A percentile compares a stretch with the other conserved stretches of the same genome.
phyloP scores from a whole-genome alignment of 352 stramenopile species.

The Phytophthora kernoviae region DNA sequence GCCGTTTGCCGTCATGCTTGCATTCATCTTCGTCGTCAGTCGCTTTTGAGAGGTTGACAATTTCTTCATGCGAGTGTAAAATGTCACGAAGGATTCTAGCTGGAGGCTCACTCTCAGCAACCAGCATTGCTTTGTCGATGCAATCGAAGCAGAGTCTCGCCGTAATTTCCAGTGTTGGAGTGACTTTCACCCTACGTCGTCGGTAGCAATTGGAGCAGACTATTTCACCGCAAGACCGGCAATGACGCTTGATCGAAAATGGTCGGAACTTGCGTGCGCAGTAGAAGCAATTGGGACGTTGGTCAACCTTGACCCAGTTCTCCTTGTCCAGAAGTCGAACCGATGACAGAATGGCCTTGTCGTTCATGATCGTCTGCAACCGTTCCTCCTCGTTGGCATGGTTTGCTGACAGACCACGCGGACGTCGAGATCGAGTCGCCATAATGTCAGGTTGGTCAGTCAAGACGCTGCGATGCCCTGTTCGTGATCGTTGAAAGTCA shows the following conservation, averaged over 20 bases:
- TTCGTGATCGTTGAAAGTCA: not conserved
- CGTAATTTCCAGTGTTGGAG: conserved; percentile 34
- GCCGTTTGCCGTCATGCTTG: conserved; percentile 25
- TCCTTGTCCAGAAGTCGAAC: conserved; percentile 59
- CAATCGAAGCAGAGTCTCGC: conserved; percentile 81
- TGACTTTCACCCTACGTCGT: conserved; percentile 56
- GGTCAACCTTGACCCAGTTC: conserved; percentile 79
- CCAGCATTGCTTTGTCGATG: conserved; percentile 69
- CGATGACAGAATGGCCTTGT: conserved; percentile 55
- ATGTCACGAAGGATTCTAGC: conserved; percentile 7
- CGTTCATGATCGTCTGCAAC: conserved; percentile 57
- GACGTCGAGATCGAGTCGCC: conserved; percentile 33
- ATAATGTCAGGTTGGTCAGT: conserved; percentile 8
- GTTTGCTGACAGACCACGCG: conserved; percentile 53
- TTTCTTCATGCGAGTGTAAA: conserved; percentile 6
- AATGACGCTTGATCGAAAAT: conserved; percentile 82
- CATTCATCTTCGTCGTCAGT: conserved; percentile 6
- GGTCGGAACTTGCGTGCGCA: conserved; percentile 78
- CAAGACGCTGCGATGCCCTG: not conserved
- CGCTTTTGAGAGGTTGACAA: not conserved
- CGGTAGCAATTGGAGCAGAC: conserved; percentile 79
- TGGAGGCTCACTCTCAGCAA: conserved; percentile 20
- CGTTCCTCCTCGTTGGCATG: conserved; percentile 60
- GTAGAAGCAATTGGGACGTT: conserved; percentile 76
- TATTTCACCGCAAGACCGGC: conserved; percentile 78